Conservation (phyloP, 75 land plant genomes). For the Isoetes taiwanensis region DNA sequence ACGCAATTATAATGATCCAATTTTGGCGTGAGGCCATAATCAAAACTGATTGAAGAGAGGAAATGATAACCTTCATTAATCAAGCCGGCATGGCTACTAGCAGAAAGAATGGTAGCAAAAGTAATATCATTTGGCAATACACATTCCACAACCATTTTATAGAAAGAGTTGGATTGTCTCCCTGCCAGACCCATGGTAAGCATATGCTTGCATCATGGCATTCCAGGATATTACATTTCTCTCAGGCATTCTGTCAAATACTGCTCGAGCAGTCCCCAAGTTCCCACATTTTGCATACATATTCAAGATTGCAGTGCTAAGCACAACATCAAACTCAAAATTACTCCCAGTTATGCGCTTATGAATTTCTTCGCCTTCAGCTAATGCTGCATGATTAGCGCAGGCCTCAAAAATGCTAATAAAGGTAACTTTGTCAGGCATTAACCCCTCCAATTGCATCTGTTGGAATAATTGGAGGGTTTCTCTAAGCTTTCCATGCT, state of each 20-base stretch:
- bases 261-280: not conserved
- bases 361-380: not conserved
- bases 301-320: not conserved
- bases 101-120: constrained; percentile 16
- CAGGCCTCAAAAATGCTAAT: not conserved
- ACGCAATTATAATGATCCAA: constrained; percentile 20
- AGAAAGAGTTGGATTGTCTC: constrained; percentile 11
- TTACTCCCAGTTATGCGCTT: not conserved
- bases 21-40: constrained; percentile 12
- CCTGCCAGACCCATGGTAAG: not conserved
- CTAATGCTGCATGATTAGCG: not conserved
- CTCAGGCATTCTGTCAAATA: not conserved
- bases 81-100: constrained; percentile 19
- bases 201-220: not conserved
- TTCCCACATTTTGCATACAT: constrained; percentile 6
- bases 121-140: constrained; percentile 16
- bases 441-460: not conserved
- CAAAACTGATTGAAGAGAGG: constrained; percentile 12
- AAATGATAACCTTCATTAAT: constrained; percentile 7
- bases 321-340: not conserved
- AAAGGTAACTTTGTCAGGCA: not conserved
- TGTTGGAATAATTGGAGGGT: not conserved
- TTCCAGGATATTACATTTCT: not conserved
- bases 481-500: not conserved
- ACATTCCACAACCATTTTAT: constrained; percentile 19